Base-by-base conservation (phyloP, 352 stramenopile genomes). In the Phytophthora vignae region DNA sequence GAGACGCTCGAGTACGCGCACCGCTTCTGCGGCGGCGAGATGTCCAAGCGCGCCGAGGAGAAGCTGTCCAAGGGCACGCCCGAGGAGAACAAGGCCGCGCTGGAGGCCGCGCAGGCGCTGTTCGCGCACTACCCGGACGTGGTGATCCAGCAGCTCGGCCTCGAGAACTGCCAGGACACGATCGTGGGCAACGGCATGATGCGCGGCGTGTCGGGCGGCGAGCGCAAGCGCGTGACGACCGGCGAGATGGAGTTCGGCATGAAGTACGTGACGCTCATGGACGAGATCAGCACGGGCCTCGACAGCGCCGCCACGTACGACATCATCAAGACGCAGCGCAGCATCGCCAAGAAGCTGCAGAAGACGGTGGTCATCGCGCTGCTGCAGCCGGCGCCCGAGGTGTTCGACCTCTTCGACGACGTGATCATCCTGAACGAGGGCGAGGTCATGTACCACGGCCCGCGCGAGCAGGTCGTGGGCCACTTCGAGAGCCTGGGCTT, bases 191-290 rank as follows among this genome's bases (percentile, higher is more conserved):
- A 25, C 22, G 22, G 22, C 22, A 25, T 25, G 22, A 25, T 25
- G 4, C 80, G 84, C 19, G 85, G 84, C 6, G 74, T 97, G 17
- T 94, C 80, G 0, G 94, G 93, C 22, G 94, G 94, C 17, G 90
- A 98, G 75, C 88, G 87, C 65, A 98, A 98, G 78, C 81, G 94
- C 11, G 84, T 97, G 48, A 97, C 95, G 57, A 93, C 95, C 17
- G 90, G 85, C 11, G 91, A 91, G 58, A 98, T 99, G 84, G 69
- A 97, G 52, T 83, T 97, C 9, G 95, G 88, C 3, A 85, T 93
- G 71, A 90, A 91, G 27, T 69, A 74, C 25, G 76, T 96, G 36
- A 74, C 91, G 12, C 62, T 97, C 21, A 85, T 97, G 70, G 93
- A 98, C 71, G 78, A 90, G 59, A 87, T 90, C 67, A 86, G 77